Evolutionary conservation across 2,329 filamentous ascomycete species (phyloP).

Genomic region (Ophiostoma perfectum): DNA sequence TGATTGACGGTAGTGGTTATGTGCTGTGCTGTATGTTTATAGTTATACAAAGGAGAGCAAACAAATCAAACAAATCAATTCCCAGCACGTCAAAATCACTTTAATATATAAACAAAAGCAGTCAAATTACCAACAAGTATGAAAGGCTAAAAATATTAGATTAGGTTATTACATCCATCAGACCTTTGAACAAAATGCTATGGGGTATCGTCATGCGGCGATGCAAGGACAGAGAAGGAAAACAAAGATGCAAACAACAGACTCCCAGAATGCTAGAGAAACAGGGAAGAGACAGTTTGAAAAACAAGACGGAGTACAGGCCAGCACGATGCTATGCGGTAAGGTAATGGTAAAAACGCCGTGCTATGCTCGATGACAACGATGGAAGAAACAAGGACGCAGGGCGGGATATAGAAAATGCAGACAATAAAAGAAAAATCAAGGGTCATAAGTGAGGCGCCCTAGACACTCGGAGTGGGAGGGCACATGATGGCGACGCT

Average conservation of each 20-base stretch:
- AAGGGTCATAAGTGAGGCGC: slow-evolving; percentile 12
- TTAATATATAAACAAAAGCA: neutral
- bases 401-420: neutral
- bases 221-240: neutral
- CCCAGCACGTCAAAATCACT: no score
- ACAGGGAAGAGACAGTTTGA: neutral
- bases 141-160: neutral
- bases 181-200: neutral
- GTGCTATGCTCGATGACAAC: neutral
- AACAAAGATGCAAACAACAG: neutral
- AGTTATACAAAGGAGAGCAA: no score
- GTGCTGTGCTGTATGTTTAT: no score
- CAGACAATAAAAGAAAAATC: slow-evolving; percentile 9
- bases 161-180: neutral
- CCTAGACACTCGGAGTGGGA: slow-evolving; percentile 20
- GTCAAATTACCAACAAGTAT: neutral
- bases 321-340: neutral
- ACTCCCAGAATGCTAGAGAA: neutral
- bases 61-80: no score
- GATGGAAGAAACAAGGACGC: no score
- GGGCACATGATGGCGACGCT: slow-evolving; percentile 18
- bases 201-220: slow-evolving; percentile 3
- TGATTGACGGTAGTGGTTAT: no score
- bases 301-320: no score
- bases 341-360: neutral